Percentiles rank a stretch among this genome's conserved stretches.
Conservation (phyloP, 2,329 filamentous ascomycete species). For the Sarocladium brachiariae region DNA sequence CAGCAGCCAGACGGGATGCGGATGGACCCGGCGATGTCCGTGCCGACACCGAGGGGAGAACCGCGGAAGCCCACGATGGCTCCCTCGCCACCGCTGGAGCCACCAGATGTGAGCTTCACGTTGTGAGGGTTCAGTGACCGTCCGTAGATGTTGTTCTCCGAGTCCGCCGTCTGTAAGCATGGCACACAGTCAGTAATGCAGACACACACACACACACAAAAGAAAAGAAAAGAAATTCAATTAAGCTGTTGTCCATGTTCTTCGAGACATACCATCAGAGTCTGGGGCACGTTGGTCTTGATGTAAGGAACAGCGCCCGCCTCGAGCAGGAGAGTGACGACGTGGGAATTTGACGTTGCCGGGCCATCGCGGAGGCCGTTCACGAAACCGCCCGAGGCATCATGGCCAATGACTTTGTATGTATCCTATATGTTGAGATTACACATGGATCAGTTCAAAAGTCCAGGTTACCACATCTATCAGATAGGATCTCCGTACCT, state of each 20-base stretch:
- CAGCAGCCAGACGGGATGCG: constrained; percentile 36
- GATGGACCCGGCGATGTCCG: constrained; percentile 40
- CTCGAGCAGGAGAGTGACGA: constrained; percentile 50
- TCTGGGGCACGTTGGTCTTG: constrained; percentile 63
- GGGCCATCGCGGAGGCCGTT: constrained; percentile 48
- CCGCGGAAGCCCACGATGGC: constrained; percentile 34
- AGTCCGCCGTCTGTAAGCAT: not conserved
- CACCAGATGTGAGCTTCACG: constrained; percentile 52
- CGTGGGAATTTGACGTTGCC: constrained; percentile 39
- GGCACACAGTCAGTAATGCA: not conserved
- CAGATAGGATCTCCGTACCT: too few relatives aligned
- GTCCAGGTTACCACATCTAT: too few relatives aligned
- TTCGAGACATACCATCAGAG: constrained; percentile 28
- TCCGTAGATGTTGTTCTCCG: constrained; percentile 55
- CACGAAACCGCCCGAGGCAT: constrained; percentile 51
- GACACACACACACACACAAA: too few relatives aligned
- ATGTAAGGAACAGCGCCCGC: constrained; percentile 59
- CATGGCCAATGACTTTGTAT: constrained; percentile 46
- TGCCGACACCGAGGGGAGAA: constrained; percentile 33
- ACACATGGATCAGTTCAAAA: not conserved
- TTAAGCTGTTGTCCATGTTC: not conserved
- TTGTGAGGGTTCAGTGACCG: constrained; percentile 59
- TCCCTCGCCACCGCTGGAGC: constrained; percentile 53
- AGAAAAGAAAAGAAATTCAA: not conserved
- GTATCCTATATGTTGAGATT: constrained; percentile 37